Percentiles rank a stretch among this genome's conserved stretches.
Conservation (phyloP, 1,284 basidiomycete genomes). For the Fomitopsis schrenkii region DNA sequence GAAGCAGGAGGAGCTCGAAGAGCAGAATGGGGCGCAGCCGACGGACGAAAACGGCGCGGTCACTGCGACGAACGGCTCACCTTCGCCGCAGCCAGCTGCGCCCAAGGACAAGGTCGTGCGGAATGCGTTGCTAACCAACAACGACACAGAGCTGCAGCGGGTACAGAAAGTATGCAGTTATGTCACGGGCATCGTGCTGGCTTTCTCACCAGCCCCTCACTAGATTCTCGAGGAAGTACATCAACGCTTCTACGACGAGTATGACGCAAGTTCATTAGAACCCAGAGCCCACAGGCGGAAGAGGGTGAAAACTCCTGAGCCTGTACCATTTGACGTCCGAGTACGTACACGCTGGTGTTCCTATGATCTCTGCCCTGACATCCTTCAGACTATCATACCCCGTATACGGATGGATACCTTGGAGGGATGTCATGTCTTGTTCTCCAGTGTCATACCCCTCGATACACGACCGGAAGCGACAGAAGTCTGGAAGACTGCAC, state of each 20-base stretch:
- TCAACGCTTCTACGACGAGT: slow-evolving; percentile 66
- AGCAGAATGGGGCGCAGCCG: slow-evolving; percentile 31
- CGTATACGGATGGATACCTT: slow-evolving; percentile 75
- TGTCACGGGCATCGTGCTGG: neutral
- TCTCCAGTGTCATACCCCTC: slow-evolving; percentile 92
- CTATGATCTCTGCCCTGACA: slow-evolving; percentile 1
- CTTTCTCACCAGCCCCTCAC: neutral
- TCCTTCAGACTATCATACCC: slow-evolving; percentile 73
- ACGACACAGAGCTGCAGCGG: slow-evolving; percentile 83
- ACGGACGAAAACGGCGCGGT: neutral
- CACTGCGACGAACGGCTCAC: slow-evolving; percentile 8
- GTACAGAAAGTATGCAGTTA: slow-evolving; percentile 57
- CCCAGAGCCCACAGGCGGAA: slow-evolving; percentile 33
- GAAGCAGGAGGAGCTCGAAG: slow-evolving; percentile 71
- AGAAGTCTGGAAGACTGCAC: slow-evolving; percentile 86
- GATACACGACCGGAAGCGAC: slow-evolving; percentile 75
- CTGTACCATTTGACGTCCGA: slow-evolving; percentile 52
- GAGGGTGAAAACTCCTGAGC: slow-evolving; percentile 21
- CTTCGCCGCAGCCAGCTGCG: slow-evolving; percentile 15
- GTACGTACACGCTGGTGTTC: slow-evolving; percentile 36
- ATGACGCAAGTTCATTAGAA: slow-evolving; percentile 42
- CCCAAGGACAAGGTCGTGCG: slow-evolving; percentile 40
- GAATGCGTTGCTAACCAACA: slow-evolving; percentile 81
- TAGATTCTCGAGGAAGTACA: slow-evolving; percentile 81
- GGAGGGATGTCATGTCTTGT: slow-evolving; percentile 76